Base-by-base conservation (phyloP, 495 filamentous ascomycete species). In the Annulohypoxylon bovei region DNA sequence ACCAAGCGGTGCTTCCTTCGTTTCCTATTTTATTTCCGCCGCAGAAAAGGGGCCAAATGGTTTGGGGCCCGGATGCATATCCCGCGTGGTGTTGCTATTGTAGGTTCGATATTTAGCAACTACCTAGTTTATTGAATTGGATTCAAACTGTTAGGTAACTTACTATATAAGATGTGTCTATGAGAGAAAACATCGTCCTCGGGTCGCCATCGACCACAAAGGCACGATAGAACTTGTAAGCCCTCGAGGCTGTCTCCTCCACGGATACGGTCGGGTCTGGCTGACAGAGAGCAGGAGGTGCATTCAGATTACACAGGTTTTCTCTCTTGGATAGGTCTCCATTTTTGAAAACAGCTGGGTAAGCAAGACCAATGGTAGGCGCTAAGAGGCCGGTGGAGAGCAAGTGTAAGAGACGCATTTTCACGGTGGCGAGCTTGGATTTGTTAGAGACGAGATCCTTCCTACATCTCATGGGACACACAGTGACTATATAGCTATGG, bases 221-320 rank as follows among this genome's bases (percentile, higher is more conserved):
- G 1, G 81, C 81, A 50, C 82, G 82, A 56, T 84, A 84, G 71
- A 84, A 84, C 49, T 84, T 73, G 70, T 84, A 84, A 16, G 82
- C 82, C 47, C 81, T 68, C 60, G 70, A 66, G 0, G 81, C 82
- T 42, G 81, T 83, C 76, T 84, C 81, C 58, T 82, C 82, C 25
- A 81, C 73, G 9, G 79, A 79, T n/a, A 82, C 66, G 9, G 77
- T 70, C 4, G 74, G 25, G 55, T 82, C 70, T 14, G 82, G 79
- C 35, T 75, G 49, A 73, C 82, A 84, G 40, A 82, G 74, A 54
- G 70, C 65, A 6, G 82, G 82, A 3, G 82, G 82, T 1, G 78
- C 59, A 23, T 67, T 68, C 44, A 84, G 61, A 58, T 58, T 78
- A 72, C 82, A 84, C 11, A 84, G 73, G 52, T 84, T 84, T 28